Conservation (phyloP, 345 rosid genomes). For the Camelina hispida region DNA sequence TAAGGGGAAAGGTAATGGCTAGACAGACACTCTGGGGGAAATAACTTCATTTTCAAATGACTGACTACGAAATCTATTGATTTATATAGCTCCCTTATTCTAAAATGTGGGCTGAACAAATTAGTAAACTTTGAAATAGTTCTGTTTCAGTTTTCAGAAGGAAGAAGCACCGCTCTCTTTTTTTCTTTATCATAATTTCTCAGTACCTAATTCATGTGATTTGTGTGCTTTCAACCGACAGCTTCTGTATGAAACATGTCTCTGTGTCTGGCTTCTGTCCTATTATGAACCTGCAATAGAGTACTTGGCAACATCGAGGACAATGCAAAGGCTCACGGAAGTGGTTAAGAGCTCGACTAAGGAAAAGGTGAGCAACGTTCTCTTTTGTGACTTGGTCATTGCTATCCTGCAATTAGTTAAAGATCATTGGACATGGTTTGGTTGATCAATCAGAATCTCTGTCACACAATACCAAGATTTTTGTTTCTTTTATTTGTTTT, state of each 20-base stretch:
- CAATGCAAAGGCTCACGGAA: constrained; percentile 75
- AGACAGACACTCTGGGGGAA: constrained; percentile 1
- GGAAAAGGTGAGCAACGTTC: constrained; percentile 73
- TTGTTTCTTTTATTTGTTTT: background rate
- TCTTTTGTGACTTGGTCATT: constrained; percentile 21
- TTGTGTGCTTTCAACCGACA: constrained; percentile 43
- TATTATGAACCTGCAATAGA: constrained; percentile 93
- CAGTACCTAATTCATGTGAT: constrained; percentile 28
- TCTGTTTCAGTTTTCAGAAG: constrained; percentile 21
- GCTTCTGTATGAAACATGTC: constrained; percentile 97
- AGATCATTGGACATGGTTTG: constrained; percentile 14
- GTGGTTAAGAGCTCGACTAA: constrained; percentile 90
- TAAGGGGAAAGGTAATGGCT: background rate
- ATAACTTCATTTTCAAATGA: constrained; percentile 2
- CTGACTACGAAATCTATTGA: constrained; percentile 15
- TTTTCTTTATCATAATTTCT: constrained; percentile 7
- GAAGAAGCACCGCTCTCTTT: background rate
- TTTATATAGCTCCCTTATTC: background rate
- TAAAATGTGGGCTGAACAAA: constrained; percentile 19
- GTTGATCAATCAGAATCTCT: constrained; percentile 23
- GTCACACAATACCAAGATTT: constrained; percentile 12
- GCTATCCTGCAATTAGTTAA: background rate
- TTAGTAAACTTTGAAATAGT: background rate
- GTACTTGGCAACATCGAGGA: constrained; percentile 83
- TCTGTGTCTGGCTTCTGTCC: constrained; percentile 91